Evolutionary conservation across 1,139 yeast species (phyloP).

Genomic region (Cylindricascospora bacillispora): DNA sequence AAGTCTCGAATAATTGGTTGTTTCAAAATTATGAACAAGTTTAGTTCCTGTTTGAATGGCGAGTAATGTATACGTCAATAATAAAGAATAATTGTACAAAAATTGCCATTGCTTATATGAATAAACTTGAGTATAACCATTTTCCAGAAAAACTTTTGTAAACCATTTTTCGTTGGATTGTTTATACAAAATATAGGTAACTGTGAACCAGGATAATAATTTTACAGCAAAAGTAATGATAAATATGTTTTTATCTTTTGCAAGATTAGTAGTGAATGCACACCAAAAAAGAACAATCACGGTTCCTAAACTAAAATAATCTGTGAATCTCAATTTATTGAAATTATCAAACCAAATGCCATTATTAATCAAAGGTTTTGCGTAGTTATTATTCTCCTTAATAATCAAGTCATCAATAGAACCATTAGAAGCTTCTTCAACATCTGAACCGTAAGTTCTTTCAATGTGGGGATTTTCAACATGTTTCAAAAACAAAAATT

Average conservation of each 20-base stretch:
- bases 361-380: conserved; percentile 47
- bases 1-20: conserved; percentile 30
- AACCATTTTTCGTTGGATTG: conserved; percentile 56
- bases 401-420: conserved; percentile 26
- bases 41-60: conserved; percentile 24
- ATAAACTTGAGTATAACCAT: conserved; percentile 53
- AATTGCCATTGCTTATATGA: conserved; percentile 73
- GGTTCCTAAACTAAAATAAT: conserved; percentile 42
- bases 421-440: conserved; percentile 10
- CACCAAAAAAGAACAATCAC: conserved; percentile 33
- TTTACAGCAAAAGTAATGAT: conserved; percentile 39
- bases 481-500: conserved; percentile 61
- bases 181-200: conserved; percentile 40
- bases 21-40: conserved; percentile 9
- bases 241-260: conserved; percentile 29
- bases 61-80: conserved; percentile 31
- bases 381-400: conserved; percentile 28
- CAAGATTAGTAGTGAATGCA: conserved; percentile 34
- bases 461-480: conserved; percentile 87
- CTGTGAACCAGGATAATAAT: conserved; percentile 39
- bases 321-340: conserved; percentile 53
- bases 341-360: conserved; percentile 38
- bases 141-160: conserved; percentile 54
- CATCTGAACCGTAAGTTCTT: conserved; percentile 45
- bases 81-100: conserved; percentile 41